Base-by-base conservation (phyloP, 192 early-diverging fungal species). In the Oehlia diaphana region DNA sequence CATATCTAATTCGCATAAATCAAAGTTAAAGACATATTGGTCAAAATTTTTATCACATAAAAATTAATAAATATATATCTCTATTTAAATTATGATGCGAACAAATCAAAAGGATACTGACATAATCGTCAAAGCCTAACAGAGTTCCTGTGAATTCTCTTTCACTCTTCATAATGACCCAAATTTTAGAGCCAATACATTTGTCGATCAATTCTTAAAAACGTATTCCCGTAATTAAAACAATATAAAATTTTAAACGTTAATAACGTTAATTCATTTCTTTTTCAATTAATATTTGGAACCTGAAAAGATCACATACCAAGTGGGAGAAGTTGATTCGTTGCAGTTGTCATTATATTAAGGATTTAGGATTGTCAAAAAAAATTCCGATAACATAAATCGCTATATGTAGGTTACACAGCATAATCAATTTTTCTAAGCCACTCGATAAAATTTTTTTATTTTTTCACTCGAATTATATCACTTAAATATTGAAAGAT, bases 61-160 rank as follows among this genome's bases (percentile, higher is more conserved):
- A 37, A 28, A 66, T 44, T 28, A n/a, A 28, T 61, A 78, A 13
- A 80, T 31, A 21, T 61, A 44, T 78, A 39, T 68, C 23, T 39
- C 21, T 82, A n/a, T 37, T 16, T 6, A 26, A 44, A 44, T 33
- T 26, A 58, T 23, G 21, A 64, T 39, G 70, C 23, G 12, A 66
- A 23, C 9, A 14, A 66, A 44, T 64, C 28, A 74, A 84, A 75
- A 80, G 79, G 79, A 73, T 86, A 92, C 90, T 98, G 80, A 98
- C 97, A 88, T 92, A 99, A 86, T 99, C 98, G 82, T 99, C 98
- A 85, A 99, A 99, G n/a, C 96, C 96, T 4, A 96, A 87, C 75
- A 99, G 88, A 21, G 95, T 97, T 10, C 98, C 98, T 23, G 92
- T 92, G 83, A 99, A 99, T 86, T 99, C 98, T 87, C 95, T 97